Evolutionary conservation across 2,329 filamentous ascomycete genomes (phyloP).

Genomic region (Aspergillus piperis): DNA sequence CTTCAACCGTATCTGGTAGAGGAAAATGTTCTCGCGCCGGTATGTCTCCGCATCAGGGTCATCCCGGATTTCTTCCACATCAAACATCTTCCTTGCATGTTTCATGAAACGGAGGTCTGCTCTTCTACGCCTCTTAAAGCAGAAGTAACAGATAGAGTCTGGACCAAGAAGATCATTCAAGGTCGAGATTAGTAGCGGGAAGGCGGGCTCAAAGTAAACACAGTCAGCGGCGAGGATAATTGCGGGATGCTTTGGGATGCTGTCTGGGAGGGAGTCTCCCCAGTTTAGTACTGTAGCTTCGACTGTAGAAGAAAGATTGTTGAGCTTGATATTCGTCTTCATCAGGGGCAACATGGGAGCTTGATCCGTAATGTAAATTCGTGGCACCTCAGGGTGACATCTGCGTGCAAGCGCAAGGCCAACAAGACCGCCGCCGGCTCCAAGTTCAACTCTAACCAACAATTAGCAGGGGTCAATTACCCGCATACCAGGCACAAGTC

Average conservation of each 20-base stretch:
- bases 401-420: conserved; percentile 63
- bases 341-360: conserved; percentile 81
- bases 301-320: conserved; percentile 65
- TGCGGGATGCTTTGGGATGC: conserved; percentile 60
- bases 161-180: conserved; percentile 70
- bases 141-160: conserved; percentile 75
- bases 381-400: conserved; percentile 53
- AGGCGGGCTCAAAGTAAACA: conserved; percentile 95
- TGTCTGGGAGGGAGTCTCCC: conserved; percentile 52
- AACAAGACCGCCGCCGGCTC: conserved; percentile 86
- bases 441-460: conserved; percentile 75
- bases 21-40: conserved; percentile 42
- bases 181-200: conserved; percentile 80
- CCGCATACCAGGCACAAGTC: neutral
- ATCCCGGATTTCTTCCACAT: conserved; percentile 63
- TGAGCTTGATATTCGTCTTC: conserved; percentile 82
- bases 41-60: conserved; percentile 44
- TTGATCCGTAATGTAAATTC: conserved; percentile 84
- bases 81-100: conserved; percentile 67
- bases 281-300: conserved; percentile 76
- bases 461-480: conserved; percentile 10
- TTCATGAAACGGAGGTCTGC: conserved; percentile 77
- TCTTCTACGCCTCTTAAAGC: conserved; percentile 88
- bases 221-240: conserved; percentile 94
- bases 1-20: conserved; percentile 39